Evolutionary conservation across 83 land plant species (phyloP), one percentile per base, ranked within the genome.

Genomic region (Picea abies): DNA sequence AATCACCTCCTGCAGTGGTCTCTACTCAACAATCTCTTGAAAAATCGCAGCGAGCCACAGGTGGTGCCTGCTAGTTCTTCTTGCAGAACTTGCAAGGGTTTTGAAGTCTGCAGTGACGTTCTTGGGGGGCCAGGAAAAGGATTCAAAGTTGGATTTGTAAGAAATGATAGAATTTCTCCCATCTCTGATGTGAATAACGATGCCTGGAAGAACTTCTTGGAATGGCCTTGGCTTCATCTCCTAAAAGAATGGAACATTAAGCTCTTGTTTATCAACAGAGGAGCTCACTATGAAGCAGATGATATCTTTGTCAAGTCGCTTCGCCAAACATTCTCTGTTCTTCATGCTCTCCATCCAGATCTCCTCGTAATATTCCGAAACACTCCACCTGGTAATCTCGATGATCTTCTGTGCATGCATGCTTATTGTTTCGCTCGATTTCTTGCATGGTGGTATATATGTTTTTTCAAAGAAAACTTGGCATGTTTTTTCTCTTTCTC

Each of bases 271-370:
- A 10, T 84, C 29, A 84, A 84, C 77, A 79, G 83, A 29, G 85
- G 85, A 39, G 83, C 85, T n/a, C 85, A 84, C 22, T 84, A 67
- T 70, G 85, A 84, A 80, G 29, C 16, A 67, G 85, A 84, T 23
- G 83, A 80, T 37, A 70, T 69, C 26, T 80, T 2, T 60, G 15
- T 26, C 2, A 10, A 35, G 6, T 70, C 83, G 11, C 76, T 84
- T 5, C 58, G 35, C 19, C 14, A 20, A 41, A 80, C 67, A 17
- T 80, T 84, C 44, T 69, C 78, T 56, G 9, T 84, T 4, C 76
- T 84, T 20, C 75, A 39, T 17, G 76, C 47, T 44, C 64, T 49
- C 20, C 67, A 68, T 84, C 85, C 85, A 16, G 4, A 84, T 37
- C 76, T 84, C 11, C 63, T 79, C 16, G 85, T 80, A 3, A 16